phyloP scores from a whole-genome alignment of 23 red algal genomes.

The Gracilaria domingensis region DNA sequence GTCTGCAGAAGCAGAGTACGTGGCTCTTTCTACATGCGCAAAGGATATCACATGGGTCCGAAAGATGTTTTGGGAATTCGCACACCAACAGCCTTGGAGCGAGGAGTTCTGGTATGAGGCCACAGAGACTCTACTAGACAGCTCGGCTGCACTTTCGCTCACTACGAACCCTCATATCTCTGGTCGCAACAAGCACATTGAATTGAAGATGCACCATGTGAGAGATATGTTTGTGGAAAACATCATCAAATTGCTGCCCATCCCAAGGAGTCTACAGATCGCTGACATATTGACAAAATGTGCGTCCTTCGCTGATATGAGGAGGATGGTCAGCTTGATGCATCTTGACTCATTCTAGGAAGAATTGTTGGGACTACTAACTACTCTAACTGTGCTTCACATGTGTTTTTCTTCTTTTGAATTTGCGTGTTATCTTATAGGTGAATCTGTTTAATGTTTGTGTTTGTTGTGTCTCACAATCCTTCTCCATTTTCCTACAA shows the following conservation, averaged over 20 bases:
- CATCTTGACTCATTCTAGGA: not conserved
- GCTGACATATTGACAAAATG: not conserved
- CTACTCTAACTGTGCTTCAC: not conserved
- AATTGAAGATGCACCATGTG: not conserved
- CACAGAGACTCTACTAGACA: not conserved
- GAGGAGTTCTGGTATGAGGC: not conserved
- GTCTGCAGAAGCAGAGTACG: slow-evolving; percentile 19
- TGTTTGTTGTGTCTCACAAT: no score
- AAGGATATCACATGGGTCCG: slow-evolving; percentile 17
- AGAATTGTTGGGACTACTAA: not conserved
- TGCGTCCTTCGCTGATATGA: not conserved
- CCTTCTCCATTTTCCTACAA: no score
- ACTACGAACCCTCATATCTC: not conserved
- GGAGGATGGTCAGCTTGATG: not conserved
- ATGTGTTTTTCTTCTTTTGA: no score
- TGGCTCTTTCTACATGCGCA: not conserved
- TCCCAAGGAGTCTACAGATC: not conserved
- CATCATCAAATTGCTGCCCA: not conserved
- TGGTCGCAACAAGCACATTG: no score
- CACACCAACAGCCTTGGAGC: not conserved
- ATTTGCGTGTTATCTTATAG: no score
- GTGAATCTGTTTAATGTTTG: no score
- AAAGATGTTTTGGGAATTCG: slow-evolving; percentile 4
- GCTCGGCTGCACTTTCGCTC: not conserved
- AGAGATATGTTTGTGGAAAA: not conserved